Evolutionary conservation across 805 yeast species (phyloP).

Genomic region (Cyberlindnera japonica): DNA sequence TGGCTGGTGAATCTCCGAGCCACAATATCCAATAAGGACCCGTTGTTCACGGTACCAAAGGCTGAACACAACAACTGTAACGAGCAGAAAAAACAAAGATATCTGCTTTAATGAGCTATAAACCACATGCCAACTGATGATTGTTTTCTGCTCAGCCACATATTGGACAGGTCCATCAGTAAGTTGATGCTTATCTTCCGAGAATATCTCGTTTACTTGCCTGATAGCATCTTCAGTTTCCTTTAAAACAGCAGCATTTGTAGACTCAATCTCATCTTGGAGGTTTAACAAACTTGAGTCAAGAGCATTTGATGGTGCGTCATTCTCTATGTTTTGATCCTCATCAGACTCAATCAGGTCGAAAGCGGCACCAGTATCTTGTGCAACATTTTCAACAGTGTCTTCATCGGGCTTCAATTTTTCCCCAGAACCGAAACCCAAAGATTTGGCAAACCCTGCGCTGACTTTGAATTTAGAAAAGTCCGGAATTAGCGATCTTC

Average conservation of each 20-base stretch:
- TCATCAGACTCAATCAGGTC: constrained; percentile 10
- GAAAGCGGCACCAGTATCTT: constrained; percentile 12
- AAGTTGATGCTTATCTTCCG: constrained; percentile 16
- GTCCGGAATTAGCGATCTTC: constrained; percentile 31
- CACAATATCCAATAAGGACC: constrained; percentile 70
- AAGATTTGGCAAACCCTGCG: constrained; percentile 34
- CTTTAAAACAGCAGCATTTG: constrained; percentile 22
- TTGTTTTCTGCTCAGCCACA: constrained; percentile 4
- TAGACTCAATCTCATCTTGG: constrained; percentile 25
- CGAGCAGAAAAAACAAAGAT: constrained; percentile 34
- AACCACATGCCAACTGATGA: constrained; percentile 12
- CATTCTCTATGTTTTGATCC: constrained; percentile 9
- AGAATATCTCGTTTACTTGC: constrained; percentile 21
- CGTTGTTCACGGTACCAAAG: constrained; percentile 66
- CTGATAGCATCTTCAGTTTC: constrained; percentile 29
- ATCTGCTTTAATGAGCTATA: constrained; percentile 23
- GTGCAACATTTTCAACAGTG: constrained; percentile 4
- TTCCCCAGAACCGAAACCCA: neutral
- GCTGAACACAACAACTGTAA: constrained; percentile 37
- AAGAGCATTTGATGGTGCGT: constrained; percentile 9
- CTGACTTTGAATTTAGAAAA: constrained; percentile 31
- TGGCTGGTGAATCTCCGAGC: constrained; percentile 48
- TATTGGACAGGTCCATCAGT: no score
- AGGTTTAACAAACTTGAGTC: constrained; percentile 17
- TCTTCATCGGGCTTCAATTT: constrained; percentile 2